Evolutionary conservation across 2,329 filamentous ascomycete genomes (phyloP), one percentile per base, ranked within the genome.

Genomic region (Stagonosporopsis cucurbitacearum): DNA sequence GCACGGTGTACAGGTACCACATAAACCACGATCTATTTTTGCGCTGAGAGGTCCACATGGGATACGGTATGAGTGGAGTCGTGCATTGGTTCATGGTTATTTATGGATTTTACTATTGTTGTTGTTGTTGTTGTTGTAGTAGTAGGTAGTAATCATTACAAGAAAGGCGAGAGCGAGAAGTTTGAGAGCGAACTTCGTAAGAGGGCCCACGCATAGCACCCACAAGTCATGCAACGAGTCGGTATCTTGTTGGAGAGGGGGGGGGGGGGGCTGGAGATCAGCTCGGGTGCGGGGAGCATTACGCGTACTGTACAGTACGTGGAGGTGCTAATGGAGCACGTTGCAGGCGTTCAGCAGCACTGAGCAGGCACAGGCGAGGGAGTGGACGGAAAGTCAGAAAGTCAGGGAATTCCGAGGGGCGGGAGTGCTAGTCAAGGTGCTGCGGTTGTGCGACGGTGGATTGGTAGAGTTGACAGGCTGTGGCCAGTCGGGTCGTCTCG

Each of bases 401-500:
- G 36, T 49, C 15, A n/a, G 19, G 39, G 39, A 32, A 57, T 54
- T 50, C 48, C 54, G 62, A 65, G 59, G 57, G 59, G 60, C 60
- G 63, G 63, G 60, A 65, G 56, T 50, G 59, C 60, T 65, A 65
- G 52, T 44, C 22, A 51, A 35, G 57, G 54, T 62, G 44, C 57
- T 61, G 59, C 59, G 57, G 61, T 44, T 53, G 45, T 44, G 47
- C 37, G 53, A 54, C 50, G 39, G 50, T 46, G 41, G 49, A 56
- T 51, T 43, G 4, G 37, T 42, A 52, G 26, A 3, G 23, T 19
- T 15, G 9, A 17, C 6, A 25, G 5, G 6, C 26, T 19, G 47
- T 36, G 35, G 46, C 52, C 45, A 55, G 40, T 55, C 46, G 52
- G 52, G 46, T 41, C 35, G 28, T 13, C 19, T 12, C 25, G 28